These are phyloP conservation scores for Schizochytrium sp. DNA, from an alignment of 108 stramenopile genomes.

Conservation along the genomic window DNA sequence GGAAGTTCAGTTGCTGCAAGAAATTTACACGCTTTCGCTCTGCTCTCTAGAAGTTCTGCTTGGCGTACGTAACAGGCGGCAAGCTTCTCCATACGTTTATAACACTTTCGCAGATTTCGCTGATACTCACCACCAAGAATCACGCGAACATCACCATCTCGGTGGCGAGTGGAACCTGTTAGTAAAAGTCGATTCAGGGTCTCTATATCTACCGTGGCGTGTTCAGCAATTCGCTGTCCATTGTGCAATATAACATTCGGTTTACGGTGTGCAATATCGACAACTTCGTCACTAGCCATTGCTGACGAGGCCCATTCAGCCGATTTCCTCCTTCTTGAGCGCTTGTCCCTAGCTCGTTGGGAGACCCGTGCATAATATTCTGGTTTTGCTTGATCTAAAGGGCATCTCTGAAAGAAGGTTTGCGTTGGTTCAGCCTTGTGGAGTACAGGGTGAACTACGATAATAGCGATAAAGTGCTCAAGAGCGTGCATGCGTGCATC, in stretches of 20 bases:
- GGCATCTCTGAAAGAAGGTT: slow-evolving; percentile 10
- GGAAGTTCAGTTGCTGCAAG: slow-evolving; percentile 30
- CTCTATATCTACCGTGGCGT: not conserved
- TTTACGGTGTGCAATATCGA: not conserved
- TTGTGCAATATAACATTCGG: not conserved
- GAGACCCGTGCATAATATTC: slow-evolving; percentile 12
- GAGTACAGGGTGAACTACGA: slow-evolving; percentile 3
- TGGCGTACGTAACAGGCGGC: not conserved
- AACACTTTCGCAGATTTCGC: slow-evolving; percentile 8
- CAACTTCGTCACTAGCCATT: not conserved
- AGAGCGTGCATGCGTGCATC: slow-evolving; percentile 16
- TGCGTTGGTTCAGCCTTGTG: slow-evolving; percentile 1
- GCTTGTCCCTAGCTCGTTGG: not conserved
- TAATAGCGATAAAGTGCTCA: slow-evolving; percentile 39
- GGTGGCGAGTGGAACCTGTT: not conserved
- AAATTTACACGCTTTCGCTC: slow-evolving; percentile 21
- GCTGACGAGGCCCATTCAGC: not conserved
- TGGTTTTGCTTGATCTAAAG: slow-evolving; percentile 13
- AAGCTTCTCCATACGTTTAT: slow-evolving; percentile 11
- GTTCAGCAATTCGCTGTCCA: not conserved
- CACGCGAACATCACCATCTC: slow-evolving; percentile 10
- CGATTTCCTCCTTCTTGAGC: not conserved
- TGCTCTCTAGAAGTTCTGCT: not conserved
- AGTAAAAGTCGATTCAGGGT: not conserved
- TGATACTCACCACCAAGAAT: slow-evolving; percentile 7